These are phyloP conservation scores for Lantana camara DNA, from an alignment of 257 asterid genomes.

Conservation along the genomic window DNA sequence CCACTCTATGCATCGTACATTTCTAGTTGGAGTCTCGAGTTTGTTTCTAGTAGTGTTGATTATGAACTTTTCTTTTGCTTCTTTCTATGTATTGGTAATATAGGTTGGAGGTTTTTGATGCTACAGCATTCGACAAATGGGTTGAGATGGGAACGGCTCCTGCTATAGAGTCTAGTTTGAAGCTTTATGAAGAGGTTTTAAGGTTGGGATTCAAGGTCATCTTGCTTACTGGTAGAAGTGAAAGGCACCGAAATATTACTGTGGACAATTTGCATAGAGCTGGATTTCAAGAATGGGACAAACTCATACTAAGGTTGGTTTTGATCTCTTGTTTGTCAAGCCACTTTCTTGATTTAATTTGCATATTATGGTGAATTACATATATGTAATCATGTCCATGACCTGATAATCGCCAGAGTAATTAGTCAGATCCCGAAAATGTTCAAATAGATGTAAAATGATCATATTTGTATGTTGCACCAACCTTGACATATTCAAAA, in stretches of 20 bases:
- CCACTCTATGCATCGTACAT: neutral
- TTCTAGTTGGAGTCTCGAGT: neutral
- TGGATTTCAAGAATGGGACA: slow-evolving; percentile 65
- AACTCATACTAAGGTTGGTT: slow-evolving; percentile 60
- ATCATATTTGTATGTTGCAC: too few species aligned
- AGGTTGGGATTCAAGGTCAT: slow-evolving; percentile 58
- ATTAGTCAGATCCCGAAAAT: too few species aligned
- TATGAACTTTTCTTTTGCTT: too few species aligned
- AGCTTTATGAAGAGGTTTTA: slow-evolving; percentile 53
- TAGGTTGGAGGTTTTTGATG: slow-evolving; percentile 64
- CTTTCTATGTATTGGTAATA: neutral
- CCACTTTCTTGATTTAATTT: too few species aligned
- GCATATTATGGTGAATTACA: too few species aligned
- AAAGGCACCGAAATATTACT: slow-evolving; percentile 55
- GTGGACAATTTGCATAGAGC: slow-evolving; percentile 54
- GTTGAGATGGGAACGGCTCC: slow-evolving; percentile 64
- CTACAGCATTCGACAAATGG: slow-evolving; percentile 61
- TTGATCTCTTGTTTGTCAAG: too few species aligned
- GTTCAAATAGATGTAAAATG: too few species aligned
- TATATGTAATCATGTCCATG: too few species aligned
- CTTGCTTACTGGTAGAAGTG: slow-evolving; percentile 69
- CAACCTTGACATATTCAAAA: too few species aligned
- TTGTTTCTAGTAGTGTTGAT: neutral
- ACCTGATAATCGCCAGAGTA: too few species aligned
- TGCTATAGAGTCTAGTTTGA: slow-evolving; percentile 54